Evolutionary conservation across 495 filamentous ascomycete species (phyloP).

Genomic region (Eremomyces bilateralis): DNA sequence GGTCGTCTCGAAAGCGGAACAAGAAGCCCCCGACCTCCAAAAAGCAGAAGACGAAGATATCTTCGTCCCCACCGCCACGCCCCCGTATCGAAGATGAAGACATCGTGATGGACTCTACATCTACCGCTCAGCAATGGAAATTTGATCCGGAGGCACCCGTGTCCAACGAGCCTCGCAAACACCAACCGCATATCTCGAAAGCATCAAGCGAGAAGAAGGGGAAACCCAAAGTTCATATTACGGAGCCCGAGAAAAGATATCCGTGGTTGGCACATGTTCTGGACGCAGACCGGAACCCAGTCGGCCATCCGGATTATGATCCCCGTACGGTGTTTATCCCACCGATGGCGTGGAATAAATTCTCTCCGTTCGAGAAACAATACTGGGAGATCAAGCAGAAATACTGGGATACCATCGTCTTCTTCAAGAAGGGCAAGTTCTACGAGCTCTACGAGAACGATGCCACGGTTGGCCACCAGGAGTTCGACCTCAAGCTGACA

Average conservation of each 20-base stretch:
- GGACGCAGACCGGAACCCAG: constrained; percentile 63
- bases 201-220: constrained; percentile 19
- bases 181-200: constrained; percentile 22
- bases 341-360: constrained; percentile 46
- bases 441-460: constrained; percentile 98
- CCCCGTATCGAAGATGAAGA: constrained; percentile 24
- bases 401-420: constrained; percentile 91
- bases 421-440: constrained; percentile 99
- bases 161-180: no score
- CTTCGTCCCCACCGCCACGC: constrained; percentile 21
- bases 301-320: constrained; percentile 74
- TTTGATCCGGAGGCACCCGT: constrained; percentile 54
- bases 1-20: constrained; percentile 53
- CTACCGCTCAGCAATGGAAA: constrained; percentile 67
- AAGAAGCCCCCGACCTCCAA: constrained; percentile 30
- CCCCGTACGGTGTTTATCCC: constrained; percentile 83
- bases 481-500: constrained; percentile 95
- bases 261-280: constrained; percentile 67
- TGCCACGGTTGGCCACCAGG: constrained; percentile 87
- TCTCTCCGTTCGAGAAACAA: constrained; percentile 90
- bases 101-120: constrained; percentile 35
- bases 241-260: constrained; percentile 65
- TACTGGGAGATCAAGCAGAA: constrained; percentile 99
- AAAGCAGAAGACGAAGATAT: constrained; percentile 29
- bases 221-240: constrained; percentile 58